Evolutionary conservation across 2,329 filamentous ascomycete species (phyloP), one percentile per base, ranked within the genome.

Genomic region (Verticillium isaacii): DNA sequence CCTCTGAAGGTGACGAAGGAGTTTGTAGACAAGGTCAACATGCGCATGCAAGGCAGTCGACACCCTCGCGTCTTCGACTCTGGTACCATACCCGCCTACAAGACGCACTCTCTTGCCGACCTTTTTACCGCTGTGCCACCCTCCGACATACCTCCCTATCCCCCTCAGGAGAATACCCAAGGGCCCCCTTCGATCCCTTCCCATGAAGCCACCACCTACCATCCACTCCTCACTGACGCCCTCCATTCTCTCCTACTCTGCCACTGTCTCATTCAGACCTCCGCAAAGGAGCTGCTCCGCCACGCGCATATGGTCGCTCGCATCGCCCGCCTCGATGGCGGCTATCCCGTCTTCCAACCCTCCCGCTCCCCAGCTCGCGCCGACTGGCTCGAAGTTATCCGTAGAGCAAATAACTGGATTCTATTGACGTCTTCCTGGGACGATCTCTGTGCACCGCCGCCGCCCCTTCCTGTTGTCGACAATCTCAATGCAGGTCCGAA

Each of bases 221-320:
- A 96, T 69, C 92, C 92, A 0, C 82, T 95, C 9, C 80, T 96
- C 12, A 87, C 87, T 7, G 92, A 96, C 66, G 89, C 89, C 1
- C 82, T 96, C 0, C 91, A 96, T 73, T 89, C 87, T 5, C 75
- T 95, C 1, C 85, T 96, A 9, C 83, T 96, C 50, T 90, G 88
- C 66, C 92, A 96, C 73, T 85, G 85, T n/a, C 84, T 96, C 11
- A 77, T 91, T 8, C 91, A 94, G 73, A 96, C 92, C 0, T 90
- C 91, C 0, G 74, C 85, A 12, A 92, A 90, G 68, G 91, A 95
- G 72, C 83, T 93, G 37, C 85, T 88, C 58, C 89, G 91, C 39
- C 91, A 95, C 71, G 90, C 91, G 0, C 83, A 92, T 77, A 95
- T 93, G 83, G 91, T 89, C 5, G 90, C 91, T 17, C 87, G 91